Evolutionary conservation across 1,139 yeast species (phyloP).

Genomic region (Saccharomycopsis hybrid): DNA sequence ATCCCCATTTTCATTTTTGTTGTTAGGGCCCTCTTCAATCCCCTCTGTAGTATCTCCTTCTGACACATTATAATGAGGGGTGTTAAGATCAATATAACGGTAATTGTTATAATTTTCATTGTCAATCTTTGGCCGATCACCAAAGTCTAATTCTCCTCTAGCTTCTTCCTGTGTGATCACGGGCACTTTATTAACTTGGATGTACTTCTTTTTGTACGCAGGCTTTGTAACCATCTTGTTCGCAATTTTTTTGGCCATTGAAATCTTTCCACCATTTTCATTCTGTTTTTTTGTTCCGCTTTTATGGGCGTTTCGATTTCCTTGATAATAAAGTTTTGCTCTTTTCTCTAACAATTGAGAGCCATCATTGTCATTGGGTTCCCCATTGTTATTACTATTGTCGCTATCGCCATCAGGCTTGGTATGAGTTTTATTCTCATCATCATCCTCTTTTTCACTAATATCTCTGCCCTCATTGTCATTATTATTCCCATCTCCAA

Average conservation of each 20-base stretch:
- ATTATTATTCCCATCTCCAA: not conserved
- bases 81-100: no score
- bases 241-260: not conserved
- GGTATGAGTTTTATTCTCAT: not conserved
- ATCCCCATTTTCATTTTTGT: not conserved
- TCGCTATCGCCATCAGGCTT: not conserved
- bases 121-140: no score
- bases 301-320: no score
- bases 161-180: no score
- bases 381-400: not conserved
- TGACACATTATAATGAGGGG: no score
- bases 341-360: no score
- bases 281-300: not conserved
- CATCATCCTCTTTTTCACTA: conserved; percentile 1
- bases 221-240: no score
- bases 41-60: no score
- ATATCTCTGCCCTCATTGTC: conserved; percentile 1
- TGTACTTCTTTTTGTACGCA: no score
- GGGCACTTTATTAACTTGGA: no score
- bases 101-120: no score
- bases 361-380: not conserved
- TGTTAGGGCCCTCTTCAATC: not conserved
- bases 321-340: no score
- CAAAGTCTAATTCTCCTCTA: not conserved
- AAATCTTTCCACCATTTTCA: not conserved